Evolutionary conservation across 441 rosid genomes (phyloP).

Genomic region (Aquilaria agallochum): DNA sequence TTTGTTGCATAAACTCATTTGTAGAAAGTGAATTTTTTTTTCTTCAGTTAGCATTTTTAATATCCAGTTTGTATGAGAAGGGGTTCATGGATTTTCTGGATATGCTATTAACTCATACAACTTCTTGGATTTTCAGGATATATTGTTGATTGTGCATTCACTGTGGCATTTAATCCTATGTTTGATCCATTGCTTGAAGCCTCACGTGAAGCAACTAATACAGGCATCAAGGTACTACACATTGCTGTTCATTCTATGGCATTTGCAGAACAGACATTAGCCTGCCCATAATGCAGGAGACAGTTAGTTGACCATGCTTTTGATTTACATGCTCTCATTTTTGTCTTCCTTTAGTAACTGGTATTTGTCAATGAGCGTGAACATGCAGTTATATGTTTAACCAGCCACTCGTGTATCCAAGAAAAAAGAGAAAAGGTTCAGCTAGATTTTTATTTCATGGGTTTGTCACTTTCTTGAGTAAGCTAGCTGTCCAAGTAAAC

Average conservation of each 20-base stretch:
- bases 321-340: not conserved
- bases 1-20: constrained; percentile 8
- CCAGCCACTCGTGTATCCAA: too few species aligned
- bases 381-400: too few species aligned
- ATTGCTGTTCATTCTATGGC: constrained; percentile 2
- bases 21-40: not conserved
- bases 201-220: constrained; percentile 91
- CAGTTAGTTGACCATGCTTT: not conserved
- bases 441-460: too few species aligned
- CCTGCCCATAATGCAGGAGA: not conserved
- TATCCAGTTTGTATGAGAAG: too few species aligned
- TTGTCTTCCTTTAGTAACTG: not conserved
- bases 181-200: constrained; percentile 91
- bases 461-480: too few species aligned
- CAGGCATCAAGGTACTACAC: constrained; percentile 75
- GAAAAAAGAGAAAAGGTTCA: too few species aligned
- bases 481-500: too few species aligned
- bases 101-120: constrained; percentile 13
- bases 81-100: not conserved
- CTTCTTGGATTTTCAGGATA: constrained; percentile 47
- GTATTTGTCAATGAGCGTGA: too few species aligned
- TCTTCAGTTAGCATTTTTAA: not conserved
- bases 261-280: not conserved
- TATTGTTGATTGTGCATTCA: constrained; percentile 92
- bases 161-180: constrained; percentile 96